Evolutionary conservation across 192 early-diverging fungal genomes (phyloP), one percentile per base, ranked within the genome.

Genomic region (Linnemannia zychae): DNA sequence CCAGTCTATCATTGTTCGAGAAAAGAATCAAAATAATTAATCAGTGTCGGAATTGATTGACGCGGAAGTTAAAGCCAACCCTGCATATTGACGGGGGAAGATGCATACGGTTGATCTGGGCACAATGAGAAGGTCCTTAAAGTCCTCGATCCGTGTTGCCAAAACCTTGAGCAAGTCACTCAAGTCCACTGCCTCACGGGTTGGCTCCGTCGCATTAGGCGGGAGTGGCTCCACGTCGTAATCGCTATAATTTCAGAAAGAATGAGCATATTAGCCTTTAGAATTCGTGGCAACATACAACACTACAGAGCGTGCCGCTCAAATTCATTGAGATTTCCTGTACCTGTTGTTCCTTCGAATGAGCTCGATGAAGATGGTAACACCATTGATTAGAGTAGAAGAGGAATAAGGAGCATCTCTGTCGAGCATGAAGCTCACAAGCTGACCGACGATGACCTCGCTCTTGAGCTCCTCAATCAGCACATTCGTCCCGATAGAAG

Each of bases 351-450:
- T 99, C 78, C 97, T 94, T 75, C 98, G 93, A 87, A 99, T 98
- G 22, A 99, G 90, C 90, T 99, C 98, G 76, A 99, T 98, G 79
- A 99, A 95, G 74, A 99, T 97, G 69, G 94, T 96, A 40, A 98
- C 96, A 79, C 97, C 97, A 86, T 97, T 99, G 73, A 94, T 96
- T 38, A 99, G 91, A 28, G 96, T 95, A 22, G 96, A 98, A 1
- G 96, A 95, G 31, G 95, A 93, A 82, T 95, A 90, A 18, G 96
- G 94, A 12, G 95, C 96, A 4, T 86, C 76, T 40, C 82, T 67
- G 69, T 96, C 92, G 13, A 99, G 92, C 99, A 99, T 99, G 78
- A 93, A 99, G 52, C 90, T 89, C 17, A 96, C 93, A 33, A 99
- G 91, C 50, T 95, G 90, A 33, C 89, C 77, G 65, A 98, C 93